A percentile compares a stretch with the other conserved stretches of the same genome.
phyloP scores from a whole-genome alignment of 768 basidiomycete species.

The Amanita subjunquillea region DNA sequence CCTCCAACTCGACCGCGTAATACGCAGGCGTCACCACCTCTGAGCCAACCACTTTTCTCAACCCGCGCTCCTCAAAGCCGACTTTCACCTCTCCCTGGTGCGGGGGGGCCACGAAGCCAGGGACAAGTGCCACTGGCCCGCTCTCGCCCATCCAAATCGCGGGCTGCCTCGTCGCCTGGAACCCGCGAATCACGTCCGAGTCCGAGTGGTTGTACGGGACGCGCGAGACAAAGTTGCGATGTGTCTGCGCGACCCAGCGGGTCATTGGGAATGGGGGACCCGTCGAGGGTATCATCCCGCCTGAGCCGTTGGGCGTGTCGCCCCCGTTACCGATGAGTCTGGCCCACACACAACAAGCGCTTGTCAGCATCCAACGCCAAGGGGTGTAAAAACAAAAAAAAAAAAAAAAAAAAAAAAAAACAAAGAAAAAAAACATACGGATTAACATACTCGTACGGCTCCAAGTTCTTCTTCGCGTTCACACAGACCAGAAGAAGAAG shows the following conservation, averaged over 20 bases:
- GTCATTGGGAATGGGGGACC: constrained; percentile 82
- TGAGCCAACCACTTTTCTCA: constrained; percentile 37
- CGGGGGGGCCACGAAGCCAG: constrained; percentile 29
- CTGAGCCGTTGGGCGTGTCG: constrained; percentile 56
- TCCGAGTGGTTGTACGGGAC: constrained; percentile 61
- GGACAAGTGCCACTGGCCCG: constrained; percentile 49
- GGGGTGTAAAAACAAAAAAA: no score
- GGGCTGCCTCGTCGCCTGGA: constrained; percentile 73
- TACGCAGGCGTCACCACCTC: constrained; percentile 46
- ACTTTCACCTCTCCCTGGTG: constrained; percentile 19
- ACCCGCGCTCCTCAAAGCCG: constrained; percentile 49
- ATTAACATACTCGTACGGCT: constrained; percentile 6
- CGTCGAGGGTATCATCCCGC: constrained; percentile 70
- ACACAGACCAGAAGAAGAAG: background rate
- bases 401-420: background rate
- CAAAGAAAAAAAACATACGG: background rate
- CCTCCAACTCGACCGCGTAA: constrained; percentile 49
- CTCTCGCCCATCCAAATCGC: constrained; percentile 89
- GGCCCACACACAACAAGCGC: no score
- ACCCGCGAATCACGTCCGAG: constrained; percentile 46
- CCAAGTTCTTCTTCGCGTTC: background rate
- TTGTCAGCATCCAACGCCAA: no score
- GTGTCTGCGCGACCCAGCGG: constrained; percentile 76
- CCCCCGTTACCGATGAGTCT: constrained; percentile 67
- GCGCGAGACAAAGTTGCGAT: constrained; percentile 65